phyloP scores from a whole-genome alignment of 1,139 yeast species.

The Yamadazyma atlantica region DNA sequence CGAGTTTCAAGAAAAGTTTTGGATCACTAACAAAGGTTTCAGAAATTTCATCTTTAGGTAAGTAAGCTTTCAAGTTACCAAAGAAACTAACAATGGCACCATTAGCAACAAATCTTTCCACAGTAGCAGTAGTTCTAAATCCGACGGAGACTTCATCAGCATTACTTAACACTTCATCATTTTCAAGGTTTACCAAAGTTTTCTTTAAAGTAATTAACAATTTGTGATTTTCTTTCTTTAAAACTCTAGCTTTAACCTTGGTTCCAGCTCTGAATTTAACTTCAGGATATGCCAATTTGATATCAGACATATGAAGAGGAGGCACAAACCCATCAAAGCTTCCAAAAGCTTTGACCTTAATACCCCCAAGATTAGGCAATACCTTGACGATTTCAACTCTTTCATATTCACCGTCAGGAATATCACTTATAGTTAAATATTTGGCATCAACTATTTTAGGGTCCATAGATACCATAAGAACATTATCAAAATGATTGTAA shows the following conservation, averaged over 20 bases:
- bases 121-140: slow-evolving; percentile 69
- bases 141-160: slow-evolving; percentile 59
- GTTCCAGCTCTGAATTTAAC: slow-evolving; percentile 84
- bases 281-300: slow-evolving; percentile 84
- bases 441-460: slow-evolving; percentile 60
- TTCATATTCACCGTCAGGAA: slow-evolving; percentile 72
- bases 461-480: slow-evolving; percentile 67
- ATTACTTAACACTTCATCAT: slow-evolving; percentile 52
- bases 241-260: slow-evolving; percentile 71
- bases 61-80: slow-evolving; percentile 72
- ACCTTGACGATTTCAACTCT: slow-evolving; percentile 60
- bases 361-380: slow-evolving; percentile 62
- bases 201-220: slow-evolving; percentile 76
- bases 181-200: slow-evolving; percentile 69
- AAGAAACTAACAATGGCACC: slow-evolving; percentile 88
- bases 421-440: slow-evolving; percentile 66
- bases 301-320: slow-evolving; percentile 76
- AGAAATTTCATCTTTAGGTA: slow-evolving; percentile 86
- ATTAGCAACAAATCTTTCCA: slow-evolving; percentile 65
- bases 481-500: slow-evolving; percentile 63
- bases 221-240: slow-evolving; percentile 38
- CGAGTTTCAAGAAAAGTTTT: slow-evolving; percentile 72
- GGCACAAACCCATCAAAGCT: slow-evolving; percentile 77
- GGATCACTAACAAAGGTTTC: slow-evolving; percentile 83
- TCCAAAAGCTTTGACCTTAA: slow-evolving; percentile 63